phyloP scores from a whole-genome alignment of 2,329 filamentous ascomycete genomes.

The Sporothrix inflata region DNA sequence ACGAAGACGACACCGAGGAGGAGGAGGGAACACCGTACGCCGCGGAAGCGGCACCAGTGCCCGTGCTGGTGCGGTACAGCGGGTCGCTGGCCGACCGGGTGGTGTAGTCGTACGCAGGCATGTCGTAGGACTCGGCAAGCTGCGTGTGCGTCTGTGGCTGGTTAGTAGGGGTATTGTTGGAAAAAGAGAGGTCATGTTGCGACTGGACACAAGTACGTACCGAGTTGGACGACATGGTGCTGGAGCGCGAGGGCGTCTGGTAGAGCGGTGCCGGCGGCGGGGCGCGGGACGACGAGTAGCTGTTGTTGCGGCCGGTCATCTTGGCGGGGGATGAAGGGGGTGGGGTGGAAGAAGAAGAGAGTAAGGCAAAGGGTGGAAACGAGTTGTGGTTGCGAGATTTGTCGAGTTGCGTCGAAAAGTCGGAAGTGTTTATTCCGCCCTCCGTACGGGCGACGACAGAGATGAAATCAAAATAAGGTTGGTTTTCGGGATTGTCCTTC shows the following conservation, averaged over 20 bases:
- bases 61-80: slow-evolving; percentile 5
- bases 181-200: too few species aligned
- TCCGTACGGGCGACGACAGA: neutral
- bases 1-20: neutral
- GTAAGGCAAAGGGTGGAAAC: neutral
- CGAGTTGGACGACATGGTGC: slow-evolving; percentile 15
- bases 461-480: slow-evolving; percentile 4
- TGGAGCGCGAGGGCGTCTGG: slow-evolving; percentile 1
- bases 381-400: neutral
- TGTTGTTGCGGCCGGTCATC: slow-evolving; percentile 17
- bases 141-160: neutral
- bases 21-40: neutral
- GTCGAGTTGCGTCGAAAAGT: neutral
- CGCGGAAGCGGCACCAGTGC: neutral
- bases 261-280: slow-evolving; percentile 20
- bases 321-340: neutral
- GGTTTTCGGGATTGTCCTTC: neutral
- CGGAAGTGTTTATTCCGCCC: slow-evolving; percentile 15
- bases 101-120: slow-evolving; percentile 13
- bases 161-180: neutral
- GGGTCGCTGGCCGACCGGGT: slow-evolving; percentile 5
- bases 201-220: neutral
- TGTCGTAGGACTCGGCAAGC: slow-evolving; percentile 10
- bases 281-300: slow-evolving; percentile 8
- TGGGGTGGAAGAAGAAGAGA: neutral